phyloP scores from a whole-genome alignment of 768 basidiomycete species.

The Trametes elegans region DNA sequence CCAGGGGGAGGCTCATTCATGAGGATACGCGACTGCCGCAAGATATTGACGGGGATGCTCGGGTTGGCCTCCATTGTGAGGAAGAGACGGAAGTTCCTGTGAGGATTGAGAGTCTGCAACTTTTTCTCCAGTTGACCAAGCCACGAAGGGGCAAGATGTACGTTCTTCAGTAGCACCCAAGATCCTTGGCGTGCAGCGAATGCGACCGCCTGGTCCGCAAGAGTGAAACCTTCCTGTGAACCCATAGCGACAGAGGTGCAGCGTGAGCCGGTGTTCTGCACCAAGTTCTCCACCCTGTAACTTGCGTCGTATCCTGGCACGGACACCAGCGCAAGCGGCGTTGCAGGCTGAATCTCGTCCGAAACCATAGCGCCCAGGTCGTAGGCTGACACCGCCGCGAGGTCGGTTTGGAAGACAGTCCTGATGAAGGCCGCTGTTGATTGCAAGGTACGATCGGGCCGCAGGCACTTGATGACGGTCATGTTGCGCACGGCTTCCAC shows the following conservation, averaged over 20 bases:
- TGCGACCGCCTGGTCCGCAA: constrained; percentile 96
- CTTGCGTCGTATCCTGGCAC: constrained; percentile 99
- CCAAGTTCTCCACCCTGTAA: constrained; percentile 87
- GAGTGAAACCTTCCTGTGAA: constrained; percentile 93
- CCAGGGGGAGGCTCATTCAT: constrained; percentile 99
- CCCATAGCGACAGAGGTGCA: constrained; percentile 97
- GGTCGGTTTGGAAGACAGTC: constrained; percentile 74
- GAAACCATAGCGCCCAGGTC: constrained; percentile 76
- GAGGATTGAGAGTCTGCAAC: constrained; percentile 84
- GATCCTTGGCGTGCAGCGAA: constrained; percentile 88
- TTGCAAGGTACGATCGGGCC: constrained; percentile 89
- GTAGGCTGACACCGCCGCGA: constrained; percentile 70
- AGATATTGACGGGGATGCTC: constrained; percentile 92
- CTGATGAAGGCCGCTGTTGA: constrained; percentile 75
- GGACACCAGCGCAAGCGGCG: constrained; percentile 87
- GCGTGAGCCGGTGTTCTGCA: constrained; percentile 70
- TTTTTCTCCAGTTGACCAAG: constrained; percentile 96
- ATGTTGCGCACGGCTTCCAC: constrained; percentile 73
- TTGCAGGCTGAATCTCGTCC: constrained; percentile 75
- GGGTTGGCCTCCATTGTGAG: constrained; percentile 98
- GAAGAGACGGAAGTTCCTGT: constrained; percentile 94
- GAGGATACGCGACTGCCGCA: constrained; percentile 91
- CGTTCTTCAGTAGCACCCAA: constrained; percentile 97
- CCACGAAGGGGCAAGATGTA: constrained; percentile 95
- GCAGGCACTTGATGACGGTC: constrained; percentile 83